Evolutionary conservation across 129 eudicot species (phyloP), one percentile per base, ranked within the genome.

Genomic region (carrot (Daucus carota)): DNA sequence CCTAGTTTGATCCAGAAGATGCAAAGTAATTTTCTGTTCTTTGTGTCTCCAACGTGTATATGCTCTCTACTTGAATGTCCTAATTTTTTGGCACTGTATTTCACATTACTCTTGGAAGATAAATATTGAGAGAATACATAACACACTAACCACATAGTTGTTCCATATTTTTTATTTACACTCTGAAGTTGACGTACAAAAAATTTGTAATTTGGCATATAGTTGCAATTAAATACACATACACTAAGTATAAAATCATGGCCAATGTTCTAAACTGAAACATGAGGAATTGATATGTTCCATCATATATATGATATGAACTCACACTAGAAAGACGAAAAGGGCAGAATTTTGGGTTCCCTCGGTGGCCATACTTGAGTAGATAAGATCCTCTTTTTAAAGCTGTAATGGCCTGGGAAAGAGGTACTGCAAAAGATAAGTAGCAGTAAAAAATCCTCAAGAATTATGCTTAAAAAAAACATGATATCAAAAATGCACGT

Each of bases 281-380:
- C 26, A 28, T 31, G 73, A 57, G 41, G 14, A 50, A 24, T 4
- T 10, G 13, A 42, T 6, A 24, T 33, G 40, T n/a, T 77, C 72
- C 48, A 17, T 18, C 15, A 36, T 6, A 14, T 24, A 41, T 41
- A 34, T n/a, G 15, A 41, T 15, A 77, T 63, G 52, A 60, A 74
- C 87, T 80, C 60, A 83, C 90, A 71, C 68, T 83, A 48, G 90
- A 86, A 48, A 86, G 84, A 36, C 83, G 85, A 60, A 86, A 86
- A 47, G 85, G 90, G 80, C 87, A 86, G 72, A 86, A 83, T 78
- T 83, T 85, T 73, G 88, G 89, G 81, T 85, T 88, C 73, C 92
- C 89, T 80, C 83, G 80, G 26, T 84, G 90, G 20, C 92, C 90
- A 69, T 88, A 88, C 79, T 86, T 88, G 66, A 88, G 86, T 70